phyloP scores from a whole-genome alignment of 2,329 filamentous ascomycete species.

The Paraphaeosphaeria sporulosa region DNA sequence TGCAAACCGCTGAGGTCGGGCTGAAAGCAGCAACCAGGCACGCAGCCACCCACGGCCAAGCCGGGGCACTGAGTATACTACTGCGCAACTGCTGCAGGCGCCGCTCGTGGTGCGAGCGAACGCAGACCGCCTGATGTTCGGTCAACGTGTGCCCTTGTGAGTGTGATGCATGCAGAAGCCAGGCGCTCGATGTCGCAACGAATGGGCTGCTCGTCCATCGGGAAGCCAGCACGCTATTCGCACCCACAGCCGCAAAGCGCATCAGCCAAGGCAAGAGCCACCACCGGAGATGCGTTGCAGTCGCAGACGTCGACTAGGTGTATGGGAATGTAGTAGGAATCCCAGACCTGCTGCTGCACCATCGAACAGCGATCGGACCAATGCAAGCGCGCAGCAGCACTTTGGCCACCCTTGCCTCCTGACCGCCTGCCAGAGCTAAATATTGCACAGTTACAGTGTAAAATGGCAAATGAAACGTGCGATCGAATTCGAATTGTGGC shows the following conservation, averaged over 20 bases:
- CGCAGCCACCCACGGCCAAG: not conserved
- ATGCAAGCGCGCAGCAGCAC: slow-evolving; percentile 4
- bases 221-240: slow-evolving; percentile 8
- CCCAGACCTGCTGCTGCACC: not conserved
- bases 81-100: not conserved
- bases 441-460: not conserved
- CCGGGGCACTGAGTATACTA: slow-evolving; percentile 1
- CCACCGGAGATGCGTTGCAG: not conserved
- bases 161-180: not conserved
- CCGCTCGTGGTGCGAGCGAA: not conserved
- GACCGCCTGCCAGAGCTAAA: not conserved
- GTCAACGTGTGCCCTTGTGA: not conserved
- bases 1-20: not conserved
- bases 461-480: not conserved
- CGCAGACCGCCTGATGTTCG: slow-evolving; percentile 8
- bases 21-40: slow-evolving; percentile 3
- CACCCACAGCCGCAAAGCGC: not conserved
- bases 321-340: not conserved
- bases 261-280: not conserved
- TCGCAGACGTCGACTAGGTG: not conserved
- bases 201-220: slow-evolving; percentile 5
- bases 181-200: not conserved
- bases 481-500: not conserved
- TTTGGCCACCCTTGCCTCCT: not conserved
- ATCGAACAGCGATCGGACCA: not conserved